These are phyloP conservation scores for Trichoderma reesei DNA, from an alignment of 495 filamentous ascomycete genomes.

Conservation along the genomic window DNA sequence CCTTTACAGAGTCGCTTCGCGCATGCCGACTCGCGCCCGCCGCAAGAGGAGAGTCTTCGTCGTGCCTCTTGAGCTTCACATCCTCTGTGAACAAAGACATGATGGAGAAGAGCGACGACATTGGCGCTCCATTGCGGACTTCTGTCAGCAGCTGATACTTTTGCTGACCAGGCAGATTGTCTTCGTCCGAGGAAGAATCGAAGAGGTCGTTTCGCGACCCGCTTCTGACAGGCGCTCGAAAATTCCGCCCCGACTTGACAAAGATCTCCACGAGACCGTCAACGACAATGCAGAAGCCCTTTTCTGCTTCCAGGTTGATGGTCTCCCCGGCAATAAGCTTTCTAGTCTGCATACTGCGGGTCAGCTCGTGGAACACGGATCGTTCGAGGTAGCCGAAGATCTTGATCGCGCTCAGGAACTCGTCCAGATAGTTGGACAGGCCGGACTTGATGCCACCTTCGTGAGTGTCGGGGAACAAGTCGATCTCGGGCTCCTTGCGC, in stretches of 20 bases:
- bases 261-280: slow-evolving; percentile 97
- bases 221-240: slow-evolving; percentile 20
- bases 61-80: slow-evolving; percentile 55
- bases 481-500: slow-evolving; percentile 88
- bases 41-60: slow-evolving; percentile 18
- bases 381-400: slow-evolving; percentile 96
- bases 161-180: slow-evolving; percentile 54
- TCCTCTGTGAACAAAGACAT: slow-evolving; percentile 95
- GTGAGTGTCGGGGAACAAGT: slow-evolving; percentile 86
- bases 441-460: slow-evolving; percentile 86
- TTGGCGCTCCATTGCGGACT: slow-evolving; percentile 94
- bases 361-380: slow-evolving; percentile 94
- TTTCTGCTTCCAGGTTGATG: slow-evolving; percentile 88
- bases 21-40: not conserved
- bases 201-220: slow-evolving; percentile 18
- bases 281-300: slow-evolving; percentile 94
- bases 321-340: slow-evolving; percentile 96
- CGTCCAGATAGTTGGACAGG: slow-evolving; percentile 88
- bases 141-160: slow-evolving; percentile 87
- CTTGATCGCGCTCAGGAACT: slow-evolving; percentile 98
- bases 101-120: slow-evolving; percentile 97
- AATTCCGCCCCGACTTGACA: slow-evolving; percentile 74
- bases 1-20: not conserved
- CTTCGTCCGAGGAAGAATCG: slow-evolving; percentile 52
- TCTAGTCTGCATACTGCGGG: slow-evolving; percentile 92